Base-by-base conservation (phyloP, 441 rosid genomes). In the Capsella rubella region DNA sequence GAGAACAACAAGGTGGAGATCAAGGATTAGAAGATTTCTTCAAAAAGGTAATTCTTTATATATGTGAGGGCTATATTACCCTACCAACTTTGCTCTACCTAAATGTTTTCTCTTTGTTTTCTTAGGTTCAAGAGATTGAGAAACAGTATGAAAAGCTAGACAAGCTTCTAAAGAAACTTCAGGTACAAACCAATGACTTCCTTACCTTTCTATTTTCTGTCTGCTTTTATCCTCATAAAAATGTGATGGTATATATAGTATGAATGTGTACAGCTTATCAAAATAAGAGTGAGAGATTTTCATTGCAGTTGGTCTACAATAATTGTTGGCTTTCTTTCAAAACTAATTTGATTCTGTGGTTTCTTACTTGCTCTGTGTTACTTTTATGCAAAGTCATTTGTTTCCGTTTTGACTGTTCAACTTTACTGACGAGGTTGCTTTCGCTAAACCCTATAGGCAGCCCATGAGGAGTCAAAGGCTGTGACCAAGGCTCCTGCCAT, bases 401-500 rank as follows among this genome's bases (percentile, higher is more conserved):
- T 27, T 15, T 45, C 1, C n/a, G 46, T 5, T 11, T n/a, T 59
- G 32, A 18, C 11, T 59, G 1, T 37, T 59, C 49, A 29, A 29
- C 9, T 15, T 63, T 45, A 29, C 54, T 32, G 4, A 63, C 28
- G 39, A 8, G 10, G 32, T 52, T 51, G 13, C 27, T 3, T 4
- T 65, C 63, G 14, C 16, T 16, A 34, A 46, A 63, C 52, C 8
- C 27, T 79, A 72, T 39, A 95, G 99, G 97, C 93, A 67, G 92
- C 97, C 32, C 92, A 90, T 55, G 99, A 95, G 86, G 97, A 92
- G 54, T 90, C 99, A 0, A 95, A 92, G 77, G 81, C 97, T 49
- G 92, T 95, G 31, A 92, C 99, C 66, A 95, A 92, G 76, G 99
- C 96, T 63, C 90, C 96, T 67, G 89, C 93, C 34, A 92, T 95